These are phyloP conservation scores for Linderniella brevidens DNA, from an alignment of 257 asterid genomes.

Conservation along the genomic window DNA sequence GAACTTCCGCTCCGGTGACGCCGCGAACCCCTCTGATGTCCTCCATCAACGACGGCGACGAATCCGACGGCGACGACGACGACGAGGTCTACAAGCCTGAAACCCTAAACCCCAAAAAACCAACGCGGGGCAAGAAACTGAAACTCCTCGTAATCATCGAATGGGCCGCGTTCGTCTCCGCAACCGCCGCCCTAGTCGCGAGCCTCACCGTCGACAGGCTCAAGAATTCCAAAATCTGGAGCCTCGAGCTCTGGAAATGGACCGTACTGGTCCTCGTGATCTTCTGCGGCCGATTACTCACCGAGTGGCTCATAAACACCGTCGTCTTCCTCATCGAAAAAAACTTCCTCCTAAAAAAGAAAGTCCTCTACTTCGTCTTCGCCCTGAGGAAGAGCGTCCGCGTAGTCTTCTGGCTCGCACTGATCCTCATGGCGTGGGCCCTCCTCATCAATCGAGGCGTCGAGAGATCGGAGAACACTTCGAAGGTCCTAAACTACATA, in stretches of 20 bases:
- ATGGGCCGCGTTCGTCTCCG: slow-evolving; percentile 26
- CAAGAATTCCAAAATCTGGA: slow-evolving; percentile 9
- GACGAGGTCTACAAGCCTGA: slow-evolving; percentile 36
- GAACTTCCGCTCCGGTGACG: slow-evolving; percentile 33
- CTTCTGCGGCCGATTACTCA: slow-evolving; percentile 50
- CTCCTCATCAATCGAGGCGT: slow-evolving; percentile 32
- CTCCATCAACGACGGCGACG: slow-evolving; percentile 16
- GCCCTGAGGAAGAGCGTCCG: slow-evolving; percentile 43
- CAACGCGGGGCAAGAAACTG: slow-evolving; percentile 26
- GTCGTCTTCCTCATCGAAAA: slow-evolving; percentile 41
- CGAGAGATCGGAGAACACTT: slow-evolving; percentile 14
- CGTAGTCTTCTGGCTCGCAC: slow-evolving; percentile 39
- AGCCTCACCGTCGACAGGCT: slow-evolving; percentile 25
- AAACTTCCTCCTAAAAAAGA: slow-evolving; percentile 42
- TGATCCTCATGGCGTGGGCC: slow-evolving; percentile 50
- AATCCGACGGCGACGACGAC: slow-evolving; percentile 15
- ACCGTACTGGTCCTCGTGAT: slow-evolving; percentile 34
- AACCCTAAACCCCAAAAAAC: slow-evolving; percentile 8
- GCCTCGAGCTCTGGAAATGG: slow-evolving; percentile 55
- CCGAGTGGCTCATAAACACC: slow-evolving; percentile 37
- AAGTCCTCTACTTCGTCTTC: slow-evolving; percentile 47
- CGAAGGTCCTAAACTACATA: slow-evolving; percentile 24
- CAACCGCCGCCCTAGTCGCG: slow-evolving; percentile 19
- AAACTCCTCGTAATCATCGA: slow-evolving; percentile 21
- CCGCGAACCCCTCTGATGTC: slow-evolving; percentile 52